A percentile compares a stretch with the other conserved stretches of the same genome.
Evolutionary conservation across 805 yeast species (phyloP).

Genomic region (Kodamaea jinghongensis): DNA sequence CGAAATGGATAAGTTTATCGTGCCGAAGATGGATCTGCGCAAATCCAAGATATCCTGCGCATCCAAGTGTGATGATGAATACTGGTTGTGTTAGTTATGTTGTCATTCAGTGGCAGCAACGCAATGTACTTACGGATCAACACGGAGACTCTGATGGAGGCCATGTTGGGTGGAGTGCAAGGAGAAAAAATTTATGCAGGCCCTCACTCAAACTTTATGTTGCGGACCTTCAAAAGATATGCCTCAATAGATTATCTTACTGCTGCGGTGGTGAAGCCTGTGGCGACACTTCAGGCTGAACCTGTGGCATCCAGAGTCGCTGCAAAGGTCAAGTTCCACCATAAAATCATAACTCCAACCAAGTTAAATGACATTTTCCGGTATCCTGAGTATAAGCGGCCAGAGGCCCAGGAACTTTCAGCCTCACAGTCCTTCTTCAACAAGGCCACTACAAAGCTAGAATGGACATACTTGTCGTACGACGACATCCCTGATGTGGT

Average conservation of each 20-base stretch:
- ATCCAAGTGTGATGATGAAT: constrained; percentile 23
- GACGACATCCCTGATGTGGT: constrained; percentile 58
- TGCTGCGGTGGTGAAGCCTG: constrained; percentile 3
- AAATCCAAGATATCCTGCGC: constrained; percentile 49
- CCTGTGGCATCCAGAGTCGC: background rate
- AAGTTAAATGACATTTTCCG: constrained; percentile 21
- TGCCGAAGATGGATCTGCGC: constrained; percentile 44
- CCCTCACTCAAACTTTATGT: background rate
- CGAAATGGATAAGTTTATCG: constrained; percentile 53
- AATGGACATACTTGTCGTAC: constrained; percentile 59
- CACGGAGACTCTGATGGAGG: constrained; percentile 9
- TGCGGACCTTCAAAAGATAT: background rate
- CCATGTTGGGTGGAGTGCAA: background rate
- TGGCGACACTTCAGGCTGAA: background rate
- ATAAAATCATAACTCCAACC: constrained; percentile 21
- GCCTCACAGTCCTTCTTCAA: constrained; percentile 40
- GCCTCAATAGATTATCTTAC: constrained; percentile 9
- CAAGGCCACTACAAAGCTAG: constrained; percentile 44
- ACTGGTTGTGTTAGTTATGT: constrained; percentile 17
- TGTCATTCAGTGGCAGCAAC: background rate
- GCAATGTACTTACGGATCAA: constrained; percentile 9
- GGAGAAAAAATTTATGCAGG: too few relatives aligned
- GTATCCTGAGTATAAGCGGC: constrained; percentile 12
- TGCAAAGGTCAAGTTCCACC: background rate
- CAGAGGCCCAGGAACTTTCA: constrained; percentile 15